Conservation (phyloP, 2,329 filamentous ascomycete genomes). For the Pseudopithomyces maydicus region DNA sequence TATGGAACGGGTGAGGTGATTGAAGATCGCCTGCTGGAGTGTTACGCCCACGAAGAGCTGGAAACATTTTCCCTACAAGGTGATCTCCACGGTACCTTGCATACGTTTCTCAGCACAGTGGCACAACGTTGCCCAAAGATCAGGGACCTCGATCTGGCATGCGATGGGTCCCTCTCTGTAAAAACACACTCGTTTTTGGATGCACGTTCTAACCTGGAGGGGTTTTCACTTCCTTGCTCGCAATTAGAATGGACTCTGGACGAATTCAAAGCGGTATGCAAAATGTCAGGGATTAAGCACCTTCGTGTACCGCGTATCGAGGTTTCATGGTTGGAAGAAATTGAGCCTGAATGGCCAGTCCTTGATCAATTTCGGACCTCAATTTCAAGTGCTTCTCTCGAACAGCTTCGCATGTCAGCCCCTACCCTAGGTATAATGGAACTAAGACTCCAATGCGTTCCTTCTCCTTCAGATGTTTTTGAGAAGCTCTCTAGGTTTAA, state of each 20-base stretch:
- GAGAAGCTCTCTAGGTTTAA: not conserved
- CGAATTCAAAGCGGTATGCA: not conserved
- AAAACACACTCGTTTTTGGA: not conserved
- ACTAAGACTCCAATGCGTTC: not conserved
- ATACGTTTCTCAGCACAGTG: not conserved
- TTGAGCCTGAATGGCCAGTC: not conserved
- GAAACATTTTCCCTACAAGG: not conserved
- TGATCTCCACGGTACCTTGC: not conserved
- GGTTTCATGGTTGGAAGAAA: not conserved
- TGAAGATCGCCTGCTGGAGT: not conserved
- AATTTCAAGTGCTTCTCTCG: not conserved
- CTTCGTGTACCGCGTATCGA: not conserved
- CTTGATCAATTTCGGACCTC: not conserved
- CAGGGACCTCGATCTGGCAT: not conserved
- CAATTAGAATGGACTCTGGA: not conserved
- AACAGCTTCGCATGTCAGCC: not conserved
- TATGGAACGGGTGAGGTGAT: not conserved
- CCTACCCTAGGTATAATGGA: not conserved
- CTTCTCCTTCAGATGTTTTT: not conserved
- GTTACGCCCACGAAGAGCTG: not conserved
- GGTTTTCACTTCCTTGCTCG: not conserved
- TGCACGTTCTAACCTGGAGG: not conserved
- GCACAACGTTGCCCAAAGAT: not conserved
- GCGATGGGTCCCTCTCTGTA: not conserved
- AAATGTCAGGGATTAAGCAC: not conserved